A percentile compares a stretch with the other conserved stretches of the same genome.
Conservation (phyloP, 2,329 filamentous ascomycete genomes). For the Sarocladium oryzae region DNA sequence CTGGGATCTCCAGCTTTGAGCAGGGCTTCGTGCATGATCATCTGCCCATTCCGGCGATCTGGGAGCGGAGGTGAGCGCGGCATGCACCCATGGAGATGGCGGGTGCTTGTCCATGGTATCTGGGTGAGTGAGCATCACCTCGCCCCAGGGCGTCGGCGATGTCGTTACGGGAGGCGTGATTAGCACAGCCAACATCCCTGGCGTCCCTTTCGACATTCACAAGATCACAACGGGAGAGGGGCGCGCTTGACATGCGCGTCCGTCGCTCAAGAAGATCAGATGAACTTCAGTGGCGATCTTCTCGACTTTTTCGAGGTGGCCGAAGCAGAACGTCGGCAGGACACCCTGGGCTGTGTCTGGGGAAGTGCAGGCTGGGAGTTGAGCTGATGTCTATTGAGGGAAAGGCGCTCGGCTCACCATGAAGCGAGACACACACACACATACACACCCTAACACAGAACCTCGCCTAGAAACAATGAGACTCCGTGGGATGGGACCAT, state of each 20-base stretch:
- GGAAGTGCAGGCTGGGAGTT: constrained; percentile 3
- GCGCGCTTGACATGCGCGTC: not conserved
- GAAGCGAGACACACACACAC: no score
- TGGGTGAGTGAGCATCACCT: not conserved
- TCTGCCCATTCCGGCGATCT: not conserved
- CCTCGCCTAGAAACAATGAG: not conserved
- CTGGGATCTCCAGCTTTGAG: not conserved
- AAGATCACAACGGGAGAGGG: not conserved
- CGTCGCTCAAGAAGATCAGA: not conserved
- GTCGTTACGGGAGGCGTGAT: not conserved
- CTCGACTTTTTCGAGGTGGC: not conserved
- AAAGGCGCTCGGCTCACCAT: not conserved
- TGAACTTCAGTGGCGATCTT: not conserved
- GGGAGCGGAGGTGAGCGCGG: not conserved
- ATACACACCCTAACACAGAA: not conserved
- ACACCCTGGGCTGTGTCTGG: not conserved
- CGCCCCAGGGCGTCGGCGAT: not conserved
- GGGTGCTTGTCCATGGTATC: not conserved
- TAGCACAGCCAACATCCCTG: not conserved
- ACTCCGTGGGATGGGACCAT: no score
- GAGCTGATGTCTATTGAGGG: not conserved
- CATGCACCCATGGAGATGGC: not conserved
- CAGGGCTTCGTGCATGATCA: not conserved
- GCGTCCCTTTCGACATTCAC: not conserved
- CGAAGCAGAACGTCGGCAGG: not conserved